Evolutionary conservation across 805 yeast genomes (phyloP).

Genomic region (Spathaspora boniae): DNA sequence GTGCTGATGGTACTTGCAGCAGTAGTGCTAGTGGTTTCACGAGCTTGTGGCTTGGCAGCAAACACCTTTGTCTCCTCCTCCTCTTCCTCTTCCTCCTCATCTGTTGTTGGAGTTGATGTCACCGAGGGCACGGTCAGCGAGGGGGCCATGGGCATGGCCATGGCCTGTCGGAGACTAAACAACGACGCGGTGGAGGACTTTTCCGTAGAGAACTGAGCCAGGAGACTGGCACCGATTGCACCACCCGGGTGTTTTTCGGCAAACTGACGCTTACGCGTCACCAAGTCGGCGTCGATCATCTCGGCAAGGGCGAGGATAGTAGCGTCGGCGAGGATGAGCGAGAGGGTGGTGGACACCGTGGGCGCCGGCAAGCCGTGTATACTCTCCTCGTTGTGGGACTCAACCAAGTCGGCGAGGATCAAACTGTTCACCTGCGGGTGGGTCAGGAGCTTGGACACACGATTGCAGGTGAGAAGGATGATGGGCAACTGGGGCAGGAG

Average conservation of each 20-base stretch:
- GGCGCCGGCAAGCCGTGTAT: constrained; percentile 86
- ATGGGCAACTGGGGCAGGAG: constrained; percentile 51
- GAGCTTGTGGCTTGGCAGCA: too few species aligned
- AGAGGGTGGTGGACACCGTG: constrained; percentile 75
- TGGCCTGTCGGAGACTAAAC: neutral
- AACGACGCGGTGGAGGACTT: neutral
- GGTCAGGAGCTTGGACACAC: constrained; percentile 51
- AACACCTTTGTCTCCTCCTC: too few species aligned
- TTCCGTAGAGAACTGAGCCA: constrained; percentile 5
- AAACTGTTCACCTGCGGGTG: constrained; percentile 49
- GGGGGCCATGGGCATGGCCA: too few species aligned
- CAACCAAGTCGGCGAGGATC: constrained; percentile 61
- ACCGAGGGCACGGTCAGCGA: too few species aligned
- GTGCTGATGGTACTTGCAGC: constrained; percentile 5
- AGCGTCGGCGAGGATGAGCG: constrained; percentile 76
- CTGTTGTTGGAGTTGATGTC: too few species aligned
- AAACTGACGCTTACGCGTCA: constrained; percentile 53
- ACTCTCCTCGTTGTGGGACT: constrained; percentile 51
- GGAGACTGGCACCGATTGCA: constrained; percentile 62
- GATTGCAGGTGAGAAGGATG: constrained; percentile 61
- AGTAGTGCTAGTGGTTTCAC: neutral
- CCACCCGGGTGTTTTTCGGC: constrained; percentile 88
- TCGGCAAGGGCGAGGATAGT: constrained; percentile 72
- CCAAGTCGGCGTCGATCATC: constrained; percentile 53
- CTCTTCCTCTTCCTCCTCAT: too few species aligned